Base-by-base conservation (phyloP, 257 asterid genomes). In the Rubia yunnanensis region DNA sequence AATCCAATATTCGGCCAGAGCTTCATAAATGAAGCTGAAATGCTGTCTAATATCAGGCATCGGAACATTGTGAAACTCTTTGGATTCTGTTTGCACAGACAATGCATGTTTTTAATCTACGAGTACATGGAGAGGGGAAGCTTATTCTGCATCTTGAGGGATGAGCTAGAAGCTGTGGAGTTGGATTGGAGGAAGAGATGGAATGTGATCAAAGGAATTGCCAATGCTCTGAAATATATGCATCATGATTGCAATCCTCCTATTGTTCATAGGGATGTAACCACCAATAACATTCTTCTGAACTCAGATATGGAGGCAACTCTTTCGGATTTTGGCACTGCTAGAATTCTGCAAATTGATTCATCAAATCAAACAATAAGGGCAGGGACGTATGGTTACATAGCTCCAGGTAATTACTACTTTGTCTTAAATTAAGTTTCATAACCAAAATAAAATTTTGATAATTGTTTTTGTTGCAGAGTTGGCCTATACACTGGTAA, bases 71-170 rank as follows among this genome's bases (percentile, higher is more conserved):
- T 63, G 44, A 36, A 62, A 22, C 66, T 62, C 53, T 62, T 22
- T 2, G 67, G 67, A 41, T 63, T 24, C 26, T 63, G 67, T 26
- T 17, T 63, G 23, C 38, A 63, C 26, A 41, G 20, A 9, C 8
- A 20, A 41, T 41, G 27, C 15, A 63, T 26, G 67, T 63, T 63
- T 63, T 24, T 63, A 1, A 17, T 63, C 1, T 63, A 63, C 13
- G 67, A 63, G 67, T 63, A 63, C 56, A 63, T 63, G 67, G 67
- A 63, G 18, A 27, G 57, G 26, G 67, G 67, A 41, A 63, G 67
- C 67, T 15, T 63, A 39, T 63, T 63, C 20, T 44, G 39, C 18
- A 7, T 63, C 3, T 41, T 63, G 56, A 63, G 67, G 26, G 1
- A 63, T 17, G 56, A 63, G 14, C 7, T 23, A 1, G 39, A 41